phyloP scores from a whole-genome alignment of 805 yeast genomes.

The Suhomyces vadensis region DNA sequence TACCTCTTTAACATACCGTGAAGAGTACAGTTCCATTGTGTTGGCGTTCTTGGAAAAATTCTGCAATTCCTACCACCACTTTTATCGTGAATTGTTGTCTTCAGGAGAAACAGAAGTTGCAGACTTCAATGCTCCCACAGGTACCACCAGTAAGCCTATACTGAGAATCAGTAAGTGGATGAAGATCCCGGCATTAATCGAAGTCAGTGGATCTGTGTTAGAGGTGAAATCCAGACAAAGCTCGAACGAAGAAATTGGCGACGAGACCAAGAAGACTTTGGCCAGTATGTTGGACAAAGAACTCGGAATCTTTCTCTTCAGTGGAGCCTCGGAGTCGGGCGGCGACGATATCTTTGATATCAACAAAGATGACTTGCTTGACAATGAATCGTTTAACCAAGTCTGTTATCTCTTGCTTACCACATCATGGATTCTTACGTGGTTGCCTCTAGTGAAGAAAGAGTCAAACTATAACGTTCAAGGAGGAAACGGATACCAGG shows the following conservation, averaged over 20 bases:
- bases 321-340: slow-evolving; percentile 13
- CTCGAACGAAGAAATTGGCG: background rate
- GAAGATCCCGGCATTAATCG: slow-evolving; percentile 29
- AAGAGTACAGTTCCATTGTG: slow-evolving; percentile 51
- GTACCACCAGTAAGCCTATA: slow-evolving; percentile 16
- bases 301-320: slow-evolving; percentile 26
- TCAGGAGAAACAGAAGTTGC: slow-evolving; percentile 22
- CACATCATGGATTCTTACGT: slow-evolving; percentile 54
- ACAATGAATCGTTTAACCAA: slow-evolving; percentile 49
- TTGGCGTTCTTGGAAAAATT: slow-evolving; percentile 40
- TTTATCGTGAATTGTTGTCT: slow-evolving; percentile 37
- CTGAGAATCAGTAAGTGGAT: slow-evolving; percentile 37
- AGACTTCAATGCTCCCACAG: slow-evolving; percentile 4
- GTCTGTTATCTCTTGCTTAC: slow-evolving; percentile 56
- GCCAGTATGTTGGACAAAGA: slow-evolving; percentile 24
- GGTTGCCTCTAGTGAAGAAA: slow-evolving; percentile 60
- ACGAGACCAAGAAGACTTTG: background rate
- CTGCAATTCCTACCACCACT: slow-evolving; percentile 33
- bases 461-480: slow-evolving; percentile 27
- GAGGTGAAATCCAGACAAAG: slow-evolving; percentile 6
- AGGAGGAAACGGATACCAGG: slow-evolving; percentile 12
- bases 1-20: slow-evolving; percentile 59
- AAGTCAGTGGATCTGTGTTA: slow-evolving; percentile 15
- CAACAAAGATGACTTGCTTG: slow-evolving; percentile 54
- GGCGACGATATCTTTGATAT: slow-evolving; percentile 29